Evolutionary conservation across 2,329 filamentous ascomycete species (phyloP).

Genomic region (Podosphaera xanthii): DNA sequence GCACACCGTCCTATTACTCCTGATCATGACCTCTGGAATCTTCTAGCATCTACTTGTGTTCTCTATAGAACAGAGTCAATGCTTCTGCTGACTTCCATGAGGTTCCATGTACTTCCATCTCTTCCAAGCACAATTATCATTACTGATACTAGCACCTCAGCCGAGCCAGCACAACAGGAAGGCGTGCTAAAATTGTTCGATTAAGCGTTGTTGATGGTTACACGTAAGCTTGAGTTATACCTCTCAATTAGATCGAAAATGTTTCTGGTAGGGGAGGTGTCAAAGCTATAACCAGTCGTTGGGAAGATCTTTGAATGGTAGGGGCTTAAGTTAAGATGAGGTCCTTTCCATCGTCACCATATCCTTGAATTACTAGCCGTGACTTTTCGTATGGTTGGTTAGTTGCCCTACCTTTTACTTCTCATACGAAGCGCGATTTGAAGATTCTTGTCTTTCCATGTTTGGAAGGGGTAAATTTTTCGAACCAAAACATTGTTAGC

Average conservation of each 20-base stretch:
- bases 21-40: too few species aligned
- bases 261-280: not conserved
- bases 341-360: not conserved
- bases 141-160: too few species aligned
- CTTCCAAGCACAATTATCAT: too few species aligned
- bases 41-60: too few species aligned
- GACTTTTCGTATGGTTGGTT: not conserved
- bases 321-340: not conserved
- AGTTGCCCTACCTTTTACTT: not conserved
- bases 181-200: not conserved
- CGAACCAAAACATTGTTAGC: not conserved
- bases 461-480: not conserved
- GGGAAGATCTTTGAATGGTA: not conserved
- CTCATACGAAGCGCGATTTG: not conserved
- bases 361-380: not conserved
- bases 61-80: too few species aligned
- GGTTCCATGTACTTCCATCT: too few species aligned
- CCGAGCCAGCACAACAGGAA: too few species aligned
- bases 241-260: not conserved
- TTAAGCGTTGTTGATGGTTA: not conserved
- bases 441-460: not conserved
- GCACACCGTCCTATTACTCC: too few species aligned
- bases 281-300: conserved; percentile 1
- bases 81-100: too few species aligned
- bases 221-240: conserved; percentile 1